Conservation (phyloP, 2,329 filamentous ascomycete genomes). For the Colletotrichum ledebouriae region DNA sequence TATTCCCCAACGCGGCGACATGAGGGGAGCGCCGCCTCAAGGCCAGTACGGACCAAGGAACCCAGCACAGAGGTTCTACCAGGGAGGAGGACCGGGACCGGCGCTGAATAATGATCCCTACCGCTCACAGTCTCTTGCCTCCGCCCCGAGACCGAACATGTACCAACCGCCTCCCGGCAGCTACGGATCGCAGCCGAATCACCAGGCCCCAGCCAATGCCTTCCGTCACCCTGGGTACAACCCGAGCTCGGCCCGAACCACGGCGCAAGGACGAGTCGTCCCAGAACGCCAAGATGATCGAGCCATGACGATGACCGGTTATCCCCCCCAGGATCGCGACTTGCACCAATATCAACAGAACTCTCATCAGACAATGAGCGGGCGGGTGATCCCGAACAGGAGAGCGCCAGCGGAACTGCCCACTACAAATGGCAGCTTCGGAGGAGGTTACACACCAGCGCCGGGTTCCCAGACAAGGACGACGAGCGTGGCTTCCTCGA, state of each 20-base stretch:
- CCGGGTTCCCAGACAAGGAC: conserved; percentile 70
- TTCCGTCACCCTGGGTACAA: conserved; percentile 85
- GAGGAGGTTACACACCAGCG: conserved; percentile 57
- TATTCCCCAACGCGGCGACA: conserved; percentile 68
- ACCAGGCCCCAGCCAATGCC: conserved; percentile 76
- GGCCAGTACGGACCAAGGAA: conserved; percentile 51
- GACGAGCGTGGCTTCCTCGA: conserved; percentile 73
- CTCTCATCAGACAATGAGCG: conserved; percentile 92
- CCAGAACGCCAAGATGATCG: conserved; percentile 93
- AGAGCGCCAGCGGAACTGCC: conserved; percentile 60
- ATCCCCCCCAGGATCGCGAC: conserved; percentile 76
- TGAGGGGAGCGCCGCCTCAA: conserved; percentile 63
- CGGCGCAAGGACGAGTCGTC: conserved; percentile 90
- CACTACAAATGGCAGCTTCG: conserved; percentile 53
- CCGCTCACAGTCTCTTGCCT: conserved; percentile 93
- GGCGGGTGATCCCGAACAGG: conserved; percentile 86
- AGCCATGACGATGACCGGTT: conserved; percentile 95
- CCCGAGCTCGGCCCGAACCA: conserved; percentile 79
- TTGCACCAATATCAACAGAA: conserved; percentile 41
- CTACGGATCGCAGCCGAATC: conserved; percentile 56
- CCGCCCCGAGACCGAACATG: conserved; percentile 78
- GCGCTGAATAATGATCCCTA: conserved; percentile 88
- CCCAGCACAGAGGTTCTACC: conserved; percentile 71
- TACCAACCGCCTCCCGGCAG: conserved; percentile 74
- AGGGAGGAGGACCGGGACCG: conserved; percentile 71